These are phyloP conservation scores for Sextonia rubra DNA, from an alignment of 164 flowering plant genomes.

Conservation along the genomic window DNA sequence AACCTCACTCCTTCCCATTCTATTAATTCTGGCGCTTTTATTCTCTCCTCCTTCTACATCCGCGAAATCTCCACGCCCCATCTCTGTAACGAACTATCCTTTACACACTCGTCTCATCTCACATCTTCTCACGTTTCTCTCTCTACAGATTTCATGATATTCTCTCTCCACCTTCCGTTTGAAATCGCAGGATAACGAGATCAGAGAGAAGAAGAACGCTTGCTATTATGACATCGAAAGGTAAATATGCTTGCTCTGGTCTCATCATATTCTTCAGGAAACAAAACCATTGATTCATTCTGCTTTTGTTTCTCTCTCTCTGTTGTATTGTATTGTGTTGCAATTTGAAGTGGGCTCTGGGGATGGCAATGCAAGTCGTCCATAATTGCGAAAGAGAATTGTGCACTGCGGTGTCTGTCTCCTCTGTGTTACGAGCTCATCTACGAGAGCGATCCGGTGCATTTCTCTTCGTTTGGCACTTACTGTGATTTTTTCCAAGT, in stretches of 20 bases:
- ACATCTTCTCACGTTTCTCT: not conserved
- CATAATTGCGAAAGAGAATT: slow-evolving; percentile 73
- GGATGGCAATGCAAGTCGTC: slow-evolving; percentile 79
- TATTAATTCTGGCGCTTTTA: slow-evolving; percentile 1
- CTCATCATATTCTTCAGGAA: too few relatives aligned
- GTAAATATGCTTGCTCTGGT: slow-evolving; percentile 16
- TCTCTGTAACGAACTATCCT: slow-evolving; percentile 6
- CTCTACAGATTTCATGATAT: not conserved
- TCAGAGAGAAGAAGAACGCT: slow-evolving; percentile 46
- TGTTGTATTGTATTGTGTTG: too few relatives aligned
- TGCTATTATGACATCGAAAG: slow-evolving; percentile 73
- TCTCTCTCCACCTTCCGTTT: not conserved
- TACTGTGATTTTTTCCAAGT: not conserved
- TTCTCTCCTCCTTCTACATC: slow-evolving; percentile 2
- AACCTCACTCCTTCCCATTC: not conserved
- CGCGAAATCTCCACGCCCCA: slow-evolving; percentile 25
- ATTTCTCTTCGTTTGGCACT: not conserved
- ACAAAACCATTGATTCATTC: not conserved
- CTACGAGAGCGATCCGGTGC: slow-evolving; percentile 86
- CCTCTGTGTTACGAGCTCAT: slow-evolving; percentile 64
- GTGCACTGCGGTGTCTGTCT: slow-evolving; percentile 82
- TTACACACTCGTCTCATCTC: not conserved
- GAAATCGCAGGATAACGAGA: slow-evolving; percentile 41
- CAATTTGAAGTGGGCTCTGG: slow-evolving; percentile 62
- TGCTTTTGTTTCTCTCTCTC: too few relatives aligned